Conservation (phyloP, 2,329 filamentous ascomycete genomes). For the Fusarium concolor region DNA sequence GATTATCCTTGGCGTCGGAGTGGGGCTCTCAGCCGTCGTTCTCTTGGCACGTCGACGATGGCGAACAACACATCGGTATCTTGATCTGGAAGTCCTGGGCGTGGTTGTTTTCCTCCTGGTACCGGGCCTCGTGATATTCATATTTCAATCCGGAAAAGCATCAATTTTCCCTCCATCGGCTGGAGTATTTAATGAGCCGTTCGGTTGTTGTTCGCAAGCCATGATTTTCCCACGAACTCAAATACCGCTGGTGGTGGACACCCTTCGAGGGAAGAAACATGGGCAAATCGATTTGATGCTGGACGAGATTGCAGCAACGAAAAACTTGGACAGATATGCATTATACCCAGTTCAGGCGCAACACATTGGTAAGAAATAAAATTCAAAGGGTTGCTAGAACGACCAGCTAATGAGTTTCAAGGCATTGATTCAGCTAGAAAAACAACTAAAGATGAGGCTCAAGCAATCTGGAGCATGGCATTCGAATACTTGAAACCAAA, state of each 20-base stretch:
- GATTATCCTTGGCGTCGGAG: constrained; percentile 8
- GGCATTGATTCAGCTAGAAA: constrained; percentile 18
- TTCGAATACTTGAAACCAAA: constrained; percentile 11
- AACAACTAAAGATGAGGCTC: constrained; percentile 15
- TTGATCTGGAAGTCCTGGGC: background rate
- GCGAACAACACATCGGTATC: background rate
- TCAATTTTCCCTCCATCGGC: constrained; percentile 6
- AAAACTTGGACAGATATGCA: constrained; percentile 13
- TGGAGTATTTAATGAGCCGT: constrained; percentile 22
- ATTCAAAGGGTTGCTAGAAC: fast-evolving
- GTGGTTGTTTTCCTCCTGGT: constrained; percentile 9
- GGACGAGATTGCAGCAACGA: constrained; percentile 1
- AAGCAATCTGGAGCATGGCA: constrained; percentile 25
- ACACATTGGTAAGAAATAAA: constrained; percentile 16
- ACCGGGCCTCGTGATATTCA: constrained; percentile 11
- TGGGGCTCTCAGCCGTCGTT: background rate
- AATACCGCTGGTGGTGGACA: background rate
- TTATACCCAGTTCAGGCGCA: constrained; percentile 25
- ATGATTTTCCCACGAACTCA: constrained; percentile 13
- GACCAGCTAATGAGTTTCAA: background rate
- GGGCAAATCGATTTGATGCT: constrained; percentile 29
- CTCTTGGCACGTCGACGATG: constrained; percentile 4
- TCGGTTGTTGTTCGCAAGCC: constrained; percentile 26
- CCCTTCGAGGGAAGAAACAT: background rate
- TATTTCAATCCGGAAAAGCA: constrained; percentile 26